phyloP scores from a whole-genome alignment of 257 asterid genomes.

The Cinchona pubescens region DNA sequence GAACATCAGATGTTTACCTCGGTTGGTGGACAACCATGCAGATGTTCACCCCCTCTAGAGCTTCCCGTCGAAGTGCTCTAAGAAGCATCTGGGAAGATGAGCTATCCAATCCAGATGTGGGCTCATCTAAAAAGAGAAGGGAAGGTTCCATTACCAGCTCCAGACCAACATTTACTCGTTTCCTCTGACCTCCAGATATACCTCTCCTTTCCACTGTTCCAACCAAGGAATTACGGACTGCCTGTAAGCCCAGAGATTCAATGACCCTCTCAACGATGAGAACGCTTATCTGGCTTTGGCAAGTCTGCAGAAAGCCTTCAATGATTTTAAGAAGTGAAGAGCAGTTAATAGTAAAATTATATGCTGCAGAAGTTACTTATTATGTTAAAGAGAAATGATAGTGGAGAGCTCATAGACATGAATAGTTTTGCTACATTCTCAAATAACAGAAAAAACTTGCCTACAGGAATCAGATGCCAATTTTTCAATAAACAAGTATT shows the following conservation, averaged over 20 bases:
- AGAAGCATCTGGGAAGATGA: conserved; percentile 93
- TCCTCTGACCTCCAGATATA: conserved; percentile 92
- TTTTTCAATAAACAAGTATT: background rate
- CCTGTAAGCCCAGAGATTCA: conserved; percentile 76
- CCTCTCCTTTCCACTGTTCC: conserved; percentile 95
- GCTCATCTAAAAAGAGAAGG: conserved; percentile 81
- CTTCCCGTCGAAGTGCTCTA: conserved; percentile 93
- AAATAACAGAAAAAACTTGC: background rate
- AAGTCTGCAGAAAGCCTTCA: conserved; percentile 75
- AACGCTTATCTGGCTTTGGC: conserved; percentile 75
- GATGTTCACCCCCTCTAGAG: conserved; percentile 84
- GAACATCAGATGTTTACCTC: conserved; percentile 41
- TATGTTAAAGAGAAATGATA: background rate
- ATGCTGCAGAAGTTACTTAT: background rate
- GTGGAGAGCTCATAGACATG: background rate
- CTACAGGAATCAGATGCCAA: background rate
- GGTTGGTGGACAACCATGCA: conserved; percentile 99
- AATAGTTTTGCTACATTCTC: too few relatives aligned
- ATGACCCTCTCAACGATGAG: conserved; percentile 86
- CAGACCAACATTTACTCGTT: conserved; percentile 92
- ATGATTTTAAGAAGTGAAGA: conserved; percentile 26
- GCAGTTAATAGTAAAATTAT: conserved; percentile 22
- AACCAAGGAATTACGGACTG: conserved; percentile 71
- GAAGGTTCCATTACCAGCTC: conserved; percentile 99
- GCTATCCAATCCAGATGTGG: conserved; percentile 94